A percentile compares a stretch with the other conserved stretches of the same genome.
These are phyloP conservation scores for Xylaria nigripes DNA, from an alignment of 495 filamentous ascomycete genomes.

Conservation along the genomic window DNA sequence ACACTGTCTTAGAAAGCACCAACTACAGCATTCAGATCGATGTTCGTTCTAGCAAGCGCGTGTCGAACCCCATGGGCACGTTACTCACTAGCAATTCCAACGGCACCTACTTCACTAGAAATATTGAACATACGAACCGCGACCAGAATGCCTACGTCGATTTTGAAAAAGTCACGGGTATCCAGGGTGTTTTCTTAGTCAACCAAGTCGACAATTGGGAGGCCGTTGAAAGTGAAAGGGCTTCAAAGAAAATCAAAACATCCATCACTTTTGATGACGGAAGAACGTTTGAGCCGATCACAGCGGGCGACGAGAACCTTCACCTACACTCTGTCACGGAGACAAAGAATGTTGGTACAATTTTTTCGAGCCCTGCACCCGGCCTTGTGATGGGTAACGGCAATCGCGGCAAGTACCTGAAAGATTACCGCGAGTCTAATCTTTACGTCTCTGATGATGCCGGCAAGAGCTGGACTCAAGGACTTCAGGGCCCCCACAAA, in stretches of 20 bases:
- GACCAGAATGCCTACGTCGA: constrained; percentile 64
- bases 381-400: constrained; percentile 89
- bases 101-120: constrained; percentile 87
- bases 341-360: constrained; percentile 65
- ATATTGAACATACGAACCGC: constrained; percentile 85
- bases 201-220: constrained; percentile 85
- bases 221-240: constrained; percentile 48
- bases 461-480: constrained; percentile 70
- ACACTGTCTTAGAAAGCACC: constrained; percentile 89
- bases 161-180: constrained; percentile 82
- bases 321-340: constrained; percentile 90
- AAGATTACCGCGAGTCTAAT: constrained; percentile 53
- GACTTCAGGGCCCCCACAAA: constrained; percentile 73
- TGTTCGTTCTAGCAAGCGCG: constrained; percentile 58
- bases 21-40: constrained; percentile 96
- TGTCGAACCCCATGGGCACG: constrained; percentile 64
- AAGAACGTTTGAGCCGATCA: constrained; percentile 54
- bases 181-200: constrained; percentile 85
- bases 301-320: constrained; percentile 51
- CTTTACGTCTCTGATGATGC: constrained; percentile 89
- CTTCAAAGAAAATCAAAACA: constrained; percentile 59
- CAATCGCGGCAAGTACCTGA: constrained; percentile 69
- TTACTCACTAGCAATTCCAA: constrained; percentile 93
- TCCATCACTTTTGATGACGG: constrained; percentile 94
- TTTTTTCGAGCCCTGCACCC: constrained; percentile 89